Conservation (phyloP, 2,329 filamentous ascomycete species). For the Phaeosphaeriaceae sp. region DNA sequence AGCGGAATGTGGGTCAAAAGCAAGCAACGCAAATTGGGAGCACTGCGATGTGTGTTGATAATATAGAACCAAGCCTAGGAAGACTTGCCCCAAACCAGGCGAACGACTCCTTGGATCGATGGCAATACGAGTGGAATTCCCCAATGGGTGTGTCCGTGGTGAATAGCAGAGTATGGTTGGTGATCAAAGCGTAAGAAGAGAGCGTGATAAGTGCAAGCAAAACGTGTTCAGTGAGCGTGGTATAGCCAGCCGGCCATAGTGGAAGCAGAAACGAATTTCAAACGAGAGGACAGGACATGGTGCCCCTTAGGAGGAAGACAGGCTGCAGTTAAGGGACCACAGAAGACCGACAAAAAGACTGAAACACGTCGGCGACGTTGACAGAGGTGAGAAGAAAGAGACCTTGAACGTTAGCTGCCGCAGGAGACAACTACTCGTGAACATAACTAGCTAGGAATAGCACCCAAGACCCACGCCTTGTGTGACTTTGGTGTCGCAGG, state of each 20-base stretch:
- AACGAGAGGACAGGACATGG: constrained; percentile 46
- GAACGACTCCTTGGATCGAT: constrained; percentile 1
- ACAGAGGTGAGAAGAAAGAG: constrained; percentile 37
- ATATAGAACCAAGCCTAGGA: constrained; percentile 15
- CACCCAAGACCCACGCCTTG: constrained; percentile 31
- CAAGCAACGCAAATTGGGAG: constrained; percentile 14
- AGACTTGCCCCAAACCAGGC: constrained; percentile 12
- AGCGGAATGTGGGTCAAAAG: background rate
- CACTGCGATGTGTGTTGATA: constrained; percentile 8
- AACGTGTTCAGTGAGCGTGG: constrained; percentile 37
- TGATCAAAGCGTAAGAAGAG: constrained; percentile 20
- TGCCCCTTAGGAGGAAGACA: constrained; percentile 28
- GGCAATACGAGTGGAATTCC: background rate
- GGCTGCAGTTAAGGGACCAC: constrained; percentile 33
- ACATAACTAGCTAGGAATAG: constrained; percentile 32
- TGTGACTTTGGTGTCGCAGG: constrained; percentile 37
- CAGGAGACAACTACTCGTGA: constrained; percentile 25
- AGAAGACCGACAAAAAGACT: constrained; percentile 28
- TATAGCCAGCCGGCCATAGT: constrained; percentile 28
- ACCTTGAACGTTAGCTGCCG: constrained; percentile 36
- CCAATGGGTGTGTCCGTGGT: constrained; percentile 2
- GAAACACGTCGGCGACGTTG: constrained; percentile 37
- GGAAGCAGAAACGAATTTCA: constrained; percentile 38
- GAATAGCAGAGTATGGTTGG: constrained; percentile 11
- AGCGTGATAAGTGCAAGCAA: constrained; percentile 15